Conservation (phyloP, 192 early-diverging fungal species). For the Fimicolochytrium jonesii region DNA sequence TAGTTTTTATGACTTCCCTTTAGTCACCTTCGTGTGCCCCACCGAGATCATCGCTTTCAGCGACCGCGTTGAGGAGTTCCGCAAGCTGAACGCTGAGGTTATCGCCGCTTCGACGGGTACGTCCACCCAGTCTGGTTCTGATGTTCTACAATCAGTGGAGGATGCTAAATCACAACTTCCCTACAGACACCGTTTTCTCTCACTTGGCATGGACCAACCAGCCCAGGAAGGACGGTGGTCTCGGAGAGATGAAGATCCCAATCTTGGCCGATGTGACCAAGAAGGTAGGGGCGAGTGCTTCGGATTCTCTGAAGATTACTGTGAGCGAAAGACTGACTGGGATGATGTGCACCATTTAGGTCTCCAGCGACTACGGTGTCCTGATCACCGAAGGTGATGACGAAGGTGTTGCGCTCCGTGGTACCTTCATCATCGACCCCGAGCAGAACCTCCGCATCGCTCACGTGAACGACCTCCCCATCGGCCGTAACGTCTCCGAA, state of each 20-base stretch:
- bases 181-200: too few species aligned
- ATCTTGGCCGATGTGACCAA: conserved; percentile 85
- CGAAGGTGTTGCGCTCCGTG: conserved; percentile 70
- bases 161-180: too few species aligned
- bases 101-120: conserved; percentile 31
- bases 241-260: conserved; percentile 88
- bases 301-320: too few species aligned
- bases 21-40: conserved; percentile 60
- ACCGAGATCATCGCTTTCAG: conserved; percentile 90
- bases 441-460: conserved; percentile 80
- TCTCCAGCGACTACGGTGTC: conserved; percentile 83
- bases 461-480: conserved; percentile 84
- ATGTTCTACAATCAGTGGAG: too few species aligned
- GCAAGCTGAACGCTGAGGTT: conserved; percentile 67
- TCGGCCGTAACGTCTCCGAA: conserved; percentile 83
- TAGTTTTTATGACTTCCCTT: neutral
- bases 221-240: conserved; percentile 81
- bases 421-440: conserved; percentile 74
- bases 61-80: conserved; percentile 80
- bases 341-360: too few species aligned
- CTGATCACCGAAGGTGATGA: conserved; percentile 66
- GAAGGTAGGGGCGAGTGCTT: too few species aligned
- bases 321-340: too few species aligned
- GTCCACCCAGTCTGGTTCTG: too few species aligned
- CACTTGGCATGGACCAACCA: conserved; percentile 88